Evolutionary conservation across 305 asterid genomes (phyloP).

Genomic region (Euphrasia arctica): DNA sequence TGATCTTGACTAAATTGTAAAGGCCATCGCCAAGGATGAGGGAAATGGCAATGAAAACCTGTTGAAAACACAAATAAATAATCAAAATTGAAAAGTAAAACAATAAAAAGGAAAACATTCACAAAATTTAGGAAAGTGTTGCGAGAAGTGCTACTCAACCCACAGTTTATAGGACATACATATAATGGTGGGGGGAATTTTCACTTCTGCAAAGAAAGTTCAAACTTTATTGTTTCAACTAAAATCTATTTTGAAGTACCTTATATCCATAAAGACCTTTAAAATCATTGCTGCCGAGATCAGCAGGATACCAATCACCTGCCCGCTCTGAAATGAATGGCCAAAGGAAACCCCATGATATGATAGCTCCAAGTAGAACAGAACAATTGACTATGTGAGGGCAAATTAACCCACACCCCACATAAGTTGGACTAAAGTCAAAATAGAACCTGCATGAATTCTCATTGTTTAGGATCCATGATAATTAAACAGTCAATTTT

Average conservation of each 20-base stretch:
- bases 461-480: constrained; percentile 29
- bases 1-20: constrained; percentile 82
- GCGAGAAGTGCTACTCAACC: neutral
- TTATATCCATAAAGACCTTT: constrained; percentile 93
- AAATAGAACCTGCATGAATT: constrained; percentile 79
- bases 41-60: constrained; percentile 90
- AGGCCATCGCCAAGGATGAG: constrained; percentile 94
- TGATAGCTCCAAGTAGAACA: constrained; percentile 87
- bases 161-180: neutral
- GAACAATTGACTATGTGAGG: constrained; percentile 96
- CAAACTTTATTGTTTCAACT: constrained; percentile 6
- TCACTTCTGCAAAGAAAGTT: constrained; percentile 6
- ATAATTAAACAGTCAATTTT: constrained; percentile 9
- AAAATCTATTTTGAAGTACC: constrained; percentile 42
- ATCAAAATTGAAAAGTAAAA: neutral
- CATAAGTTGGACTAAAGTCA: constrained; percentile 92
- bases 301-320: constrained; percentile 94
- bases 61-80: constrained; percentile 24
- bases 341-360: constrained; percentile 98
- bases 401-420: constrained; percentile 96
- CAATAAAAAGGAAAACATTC: too few species aligned
- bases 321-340: constrained; percentile 71
- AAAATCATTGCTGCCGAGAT: constrained; percentile 83
- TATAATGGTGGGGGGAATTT: constrained; percentile 11
- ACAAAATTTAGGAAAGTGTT: neutral